These are phyloP conservation scores for Sporothrix luriei DNA, from an alignment of 2,329 filamentous ascomycete genomes.

Conservation along the genomic window DNA sequence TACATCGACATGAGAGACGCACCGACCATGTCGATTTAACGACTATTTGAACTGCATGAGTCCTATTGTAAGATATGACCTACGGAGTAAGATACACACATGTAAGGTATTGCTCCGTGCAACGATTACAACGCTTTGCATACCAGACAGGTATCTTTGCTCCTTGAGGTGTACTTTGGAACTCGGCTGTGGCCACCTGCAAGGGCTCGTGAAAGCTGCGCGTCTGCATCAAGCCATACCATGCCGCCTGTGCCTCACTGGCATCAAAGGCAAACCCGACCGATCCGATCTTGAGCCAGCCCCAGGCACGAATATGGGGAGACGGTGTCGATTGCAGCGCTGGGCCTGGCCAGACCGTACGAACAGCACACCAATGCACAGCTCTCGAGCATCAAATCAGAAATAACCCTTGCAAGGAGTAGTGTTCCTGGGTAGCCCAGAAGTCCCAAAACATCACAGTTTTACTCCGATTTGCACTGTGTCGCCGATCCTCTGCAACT, in stretches of 20 bases:
- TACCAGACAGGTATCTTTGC: not conserved
- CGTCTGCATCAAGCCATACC: slow-evolving; percentile 6
- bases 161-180: not conserved
- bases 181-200: slow-evolving; percentile 2
- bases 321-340: not conserved
- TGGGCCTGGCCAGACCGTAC: slow-evolving; percentile 22
- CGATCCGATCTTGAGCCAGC: slow-evolving; percentile 23
- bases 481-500: slow-evolving; percentile 14
- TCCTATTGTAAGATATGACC: not conserved
- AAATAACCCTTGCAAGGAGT: not conserved
- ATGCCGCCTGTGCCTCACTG: slow-evolving; percentile 14
- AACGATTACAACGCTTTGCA: not conserved
- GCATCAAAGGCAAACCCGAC: slow-evolving; percentile 12
- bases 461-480: slow-evolving; percentile 15
- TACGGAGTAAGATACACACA: not conserved
- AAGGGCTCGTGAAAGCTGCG: slow-evolving; percentile 4
- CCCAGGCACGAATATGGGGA: not conserved
- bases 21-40: not conserved
- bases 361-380: not conserved
- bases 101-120: not conserved
- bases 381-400: not conserved
- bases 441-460: not conserved
- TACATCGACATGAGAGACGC: slow-evolving; percentile 6
- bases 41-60: not conserved
- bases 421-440: not conserved